A percentile compares a stretch with the other conserved stretches of the same genome.
Evolutionary conservation across 2,329 filamentous ascomycete genomes (phyloP).

Genomic region (Emmonsia crescens): DNA sequence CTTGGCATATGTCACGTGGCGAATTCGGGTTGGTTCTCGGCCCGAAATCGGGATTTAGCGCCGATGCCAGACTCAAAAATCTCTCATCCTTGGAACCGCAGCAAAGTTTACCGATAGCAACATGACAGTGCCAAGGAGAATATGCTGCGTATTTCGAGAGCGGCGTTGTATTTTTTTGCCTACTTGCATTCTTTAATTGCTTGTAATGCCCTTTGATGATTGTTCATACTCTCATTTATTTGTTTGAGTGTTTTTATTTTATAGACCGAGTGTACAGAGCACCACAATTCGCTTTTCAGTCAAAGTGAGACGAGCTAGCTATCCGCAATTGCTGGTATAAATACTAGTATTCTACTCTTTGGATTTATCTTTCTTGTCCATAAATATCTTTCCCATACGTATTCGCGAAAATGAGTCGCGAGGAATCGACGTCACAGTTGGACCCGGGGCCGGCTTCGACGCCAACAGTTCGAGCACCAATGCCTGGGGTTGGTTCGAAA

Average conservation of each 20-base stretch:
- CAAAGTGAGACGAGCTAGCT: background rate
- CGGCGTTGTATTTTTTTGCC: background rate
- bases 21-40: background rate
- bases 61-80: background rate
- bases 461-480: background rate
- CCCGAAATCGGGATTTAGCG: background rate
- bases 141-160: background rate
- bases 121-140: background rate
- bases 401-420: slow-evolving; percentile 3
- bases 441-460: background rate
- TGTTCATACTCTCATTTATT: background rate
- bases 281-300: background rate
- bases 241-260: background rate
- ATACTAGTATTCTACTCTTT: background rate
- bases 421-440: background rate
- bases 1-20: background rate
- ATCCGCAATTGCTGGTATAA: background rate
- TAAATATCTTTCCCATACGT: background rate
- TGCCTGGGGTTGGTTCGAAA: background rate
- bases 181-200: background rate
- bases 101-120: background rate
- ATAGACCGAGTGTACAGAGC: background rate
- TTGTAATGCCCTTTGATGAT: background rate
- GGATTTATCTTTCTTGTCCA: background rate
- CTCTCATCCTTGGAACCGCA: background rate